These are phyloP conservation scores for Eutypella sp. DNA, from an alignment of 2,329 filamentous ascomycete genomes.

Conservation along the genomic window DNA sequence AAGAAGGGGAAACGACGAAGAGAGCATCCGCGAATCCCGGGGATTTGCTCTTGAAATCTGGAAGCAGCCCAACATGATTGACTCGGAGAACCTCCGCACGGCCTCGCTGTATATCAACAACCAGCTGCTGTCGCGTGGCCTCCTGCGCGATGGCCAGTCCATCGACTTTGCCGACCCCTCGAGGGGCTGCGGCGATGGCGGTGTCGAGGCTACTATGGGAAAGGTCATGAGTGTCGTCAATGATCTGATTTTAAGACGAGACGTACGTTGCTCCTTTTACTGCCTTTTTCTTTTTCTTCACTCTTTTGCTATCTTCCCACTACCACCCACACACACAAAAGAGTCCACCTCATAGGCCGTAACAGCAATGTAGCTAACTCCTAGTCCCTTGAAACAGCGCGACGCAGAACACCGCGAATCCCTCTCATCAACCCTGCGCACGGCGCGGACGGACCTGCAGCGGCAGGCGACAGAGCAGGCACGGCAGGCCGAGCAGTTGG, in stretches of 20 bases:
- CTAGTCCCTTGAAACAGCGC: constrained; percentile 48
- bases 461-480: constrained; percentile 67
- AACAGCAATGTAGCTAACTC: constrained; percentile 4
- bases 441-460: constrained; percentile 67
- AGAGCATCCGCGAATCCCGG: constrained; percentile 1
- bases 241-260: constrained; percentile 83
- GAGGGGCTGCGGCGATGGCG: constrained; percentile 55
- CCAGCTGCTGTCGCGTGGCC: constrained; percentile 60
- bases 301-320: neutral
- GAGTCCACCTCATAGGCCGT: constrained; percentile 1
- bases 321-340: neutral
- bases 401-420: constrained; percentile 86
- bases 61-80: constrained; percentile 31
- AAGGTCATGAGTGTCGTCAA: constrained; percentile 90
- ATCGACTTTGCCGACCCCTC: constrained; percentile 84
- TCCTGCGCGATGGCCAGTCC: constrained; percentile 61
- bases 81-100: constrained; percentile 58
- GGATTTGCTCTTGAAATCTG: no score
- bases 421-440: constrained; percentile 71
- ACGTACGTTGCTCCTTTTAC: constrained; percentile 55
- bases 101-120: constrained; percentile 71
- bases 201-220: constrained; percentile 65
- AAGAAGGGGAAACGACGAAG: neutral
- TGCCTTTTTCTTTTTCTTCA: neutral
- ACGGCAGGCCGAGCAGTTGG: constrained; percentile 48